Conservation (phyloP, 768 basidiomycete genomes). For the Hebeloma cylindrosporum region DNA sequence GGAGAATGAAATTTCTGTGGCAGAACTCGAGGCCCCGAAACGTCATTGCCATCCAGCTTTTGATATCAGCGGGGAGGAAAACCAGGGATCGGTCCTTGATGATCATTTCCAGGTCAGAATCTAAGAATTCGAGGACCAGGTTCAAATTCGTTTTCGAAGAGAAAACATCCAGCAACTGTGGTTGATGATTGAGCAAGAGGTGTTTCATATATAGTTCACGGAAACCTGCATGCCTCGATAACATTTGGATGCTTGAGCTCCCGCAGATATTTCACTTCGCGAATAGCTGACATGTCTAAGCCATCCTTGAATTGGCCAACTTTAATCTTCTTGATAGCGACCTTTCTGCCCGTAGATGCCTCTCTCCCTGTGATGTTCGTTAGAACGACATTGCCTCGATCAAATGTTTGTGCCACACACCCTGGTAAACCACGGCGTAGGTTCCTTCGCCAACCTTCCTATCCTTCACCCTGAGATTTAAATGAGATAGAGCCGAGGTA, state of each 20-base stretch:
- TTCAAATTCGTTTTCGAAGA: slow-evolving; percentile 96
- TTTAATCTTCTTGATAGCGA: slow-evolving; percentile 98
- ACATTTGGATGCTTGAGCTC: slow-evolving; percentile 94
- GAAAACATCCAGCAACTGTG: slow-evolving; percentile 92
- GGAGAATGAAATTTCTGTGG: slow-evolving; percentile 90
- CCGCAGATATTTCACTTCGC: slow-evolving; percentile 95
- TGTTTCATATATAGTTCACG: background rate
- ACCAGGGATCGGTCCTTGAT: slow-evolving; percentile 93
- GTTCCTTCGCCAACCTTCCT: slow-evolving; percentile 89
- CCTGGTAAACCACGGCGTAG: slow-evolving; percentile 95
- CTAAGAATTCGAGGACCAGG: slow-evolving; percentile 94
- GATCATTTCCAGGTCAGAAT: slow-evolving; percentile 94
- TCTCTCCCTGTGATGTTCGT: slow-evolving; percentile 70
- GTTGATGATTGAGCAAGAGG: background rate
- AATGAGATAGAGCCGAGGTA: background rate
- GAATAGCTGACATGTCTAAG: slow-evolving; percentile 97
- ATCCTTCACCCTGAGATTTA: slow-evolving; percentile 63
- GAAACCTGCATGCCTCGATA: slow-evolving; percentile 65
- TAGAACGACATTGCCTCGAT: too few relatives aligned
- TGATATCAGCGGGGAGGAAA: slow-evolving; percentile 94
- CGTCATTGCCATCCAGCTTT: slow-evolving; percentile 99
- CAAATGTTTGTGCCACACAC: slow-evolving; percentile 50
- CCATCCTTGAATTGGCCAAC: slow-evolving; percentile 97
- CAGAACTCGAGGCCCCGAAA: slow-evolving; percentile 98
- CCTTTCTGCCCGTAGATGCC: slow-evolving; percentile 70